phyloP scores from a whole-genome alignment of 2,329 filamentous ascomycete species.

The Tolypocladium tundrense region DNA sequence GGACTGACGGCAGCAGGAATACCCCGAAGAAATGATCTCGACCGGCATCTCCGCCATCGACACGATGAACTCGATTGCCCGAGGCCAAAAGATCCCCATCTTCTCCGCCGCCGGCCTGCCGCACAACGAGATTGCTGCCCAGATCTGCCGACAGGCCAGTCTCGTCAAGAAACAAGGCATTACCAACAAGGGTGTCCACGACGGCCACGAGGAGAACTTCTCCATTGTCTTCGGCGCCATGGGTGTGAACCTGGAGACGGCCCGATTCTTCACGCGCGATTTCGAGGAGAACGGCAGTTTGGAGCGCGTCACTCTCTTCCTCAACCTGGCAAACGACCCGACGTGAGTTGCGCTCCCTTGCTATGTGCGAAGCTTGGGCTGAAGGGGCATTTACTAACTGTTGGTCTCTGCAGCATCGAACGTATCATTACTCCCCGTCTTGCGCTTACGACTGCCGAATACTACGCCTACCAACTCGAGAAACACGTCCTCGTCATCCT shows the following conservation, averaged over 20 bases:
- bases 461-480: constrained; percentile 99
- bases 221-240: constrained; percentile 99
- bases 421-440: constrained; percentile 99
- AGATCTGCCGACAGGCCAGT: constrained; percentile 95
- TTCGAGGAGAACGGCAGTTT: constrained; percentile 99
- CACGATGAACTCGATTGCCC: constrained; percentile 95
- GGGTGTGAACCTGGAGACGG: constrained; percentile 99
- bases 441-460: constrained; percentile 94
- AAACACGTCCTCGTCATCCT: constrained; percentile 99
- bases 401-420: constrained; percentile 62
- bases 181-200: constrained; percentile 89
- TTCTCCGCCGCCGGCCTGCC: constrained; percentile 97
- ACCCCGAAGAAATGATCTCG: constrained; percentile 99
- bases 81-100: constrained; percentile 98
- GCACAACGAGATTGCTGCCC: constrained; percentile 98
- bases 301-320: constrained; percentile 93
- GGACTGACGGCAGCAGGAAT: constrained; percentile 51
- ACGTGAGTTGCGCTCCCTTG: constrained; percentile 52
- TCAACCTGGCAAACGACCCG: constrained; percentile 98
- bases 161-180: constrained; percentile 70
- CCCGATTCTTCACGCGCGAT: constrained; percentile 94
- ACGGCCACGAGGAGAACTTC: constrained; percentile 98
- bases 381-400: background rate
- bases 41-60: constrained; percentile 99
- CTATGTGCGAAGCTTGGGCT: background rate